These are phyloP conservation scores for Penicillium sp. DNA, from an alignment of 2,329 filamentous ascomycete species.

Conservation along the genomic window DNA sequence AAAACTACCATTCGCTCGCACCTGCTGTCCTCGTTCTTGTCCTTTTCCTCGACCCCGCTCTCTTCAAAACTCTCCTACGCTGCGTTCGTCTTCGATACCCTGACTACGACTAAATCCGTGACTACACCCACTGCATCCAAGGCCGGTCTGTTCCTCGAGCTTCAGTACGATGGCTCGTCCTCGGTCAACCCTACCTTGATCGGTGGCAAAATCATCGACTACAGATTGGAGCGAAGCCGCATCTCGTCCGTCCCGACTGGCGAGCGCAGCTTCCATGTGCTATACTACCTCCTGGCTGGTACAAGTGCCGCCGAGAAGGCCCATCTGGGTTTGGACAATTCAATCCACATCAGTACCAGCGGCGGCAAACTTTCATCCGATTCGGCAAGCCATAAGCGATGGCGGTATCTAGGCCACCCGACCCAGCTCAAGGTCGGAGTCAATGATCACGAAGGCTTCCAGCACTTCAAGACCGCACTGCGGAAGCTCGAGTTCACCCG, in stretches of 20 bases:
- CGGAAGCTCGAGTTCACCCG: conserved; percentile 92
- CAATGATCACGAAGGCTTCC: conserved; percentile 93
- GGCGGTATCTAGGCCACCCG: conserved; percentile 94
- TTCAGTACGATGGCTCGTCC: conserved; percentile 92
- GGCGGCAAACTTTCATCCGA: conserved; percentile 57
- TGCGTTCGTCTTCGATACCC: conserved; percentile 90
- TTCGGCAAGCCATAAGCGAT: conserved; percentile 70
- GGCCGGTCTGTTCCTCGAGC: conserved; percentile 89
- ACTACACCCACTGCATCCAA: conserved; percentile 96
- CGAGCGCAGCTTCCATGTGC: conserved; percentile 91
- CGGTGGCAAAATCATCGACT: conserved; percentile 91
- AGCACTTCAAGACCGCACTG: conserved; percentile 94
- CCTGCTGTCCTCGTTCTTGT: conserved; percentile 79
- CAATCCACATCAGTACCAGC: conserved; percentile 41
- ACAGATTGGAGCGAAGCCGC: conserved; percentile 86
- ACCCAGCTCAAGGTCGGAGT: conserved; percentile 97
- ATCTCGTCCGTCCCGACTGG: conserved; percentile 91
- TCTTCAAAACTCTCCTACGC: conserved; percentile 92
- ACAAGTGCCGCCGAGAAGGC: conserved; percentile 88
- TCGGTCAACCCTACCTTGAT: conserved; percentile 83
- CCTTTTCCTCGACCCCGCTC: conserved; percentile 87
- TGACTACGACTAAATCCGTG: conserved; percentile 95
- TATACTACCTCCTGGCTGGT: conserved; percentile 93
- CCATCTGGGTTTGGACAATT: conserved; percentile 70
- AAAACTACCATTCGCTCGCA: conserved; percentile 95